Base-by-base conservation (phyloP, 2,329 filamentous ascomycete species). In the Penicillium thymicola region DNA sequence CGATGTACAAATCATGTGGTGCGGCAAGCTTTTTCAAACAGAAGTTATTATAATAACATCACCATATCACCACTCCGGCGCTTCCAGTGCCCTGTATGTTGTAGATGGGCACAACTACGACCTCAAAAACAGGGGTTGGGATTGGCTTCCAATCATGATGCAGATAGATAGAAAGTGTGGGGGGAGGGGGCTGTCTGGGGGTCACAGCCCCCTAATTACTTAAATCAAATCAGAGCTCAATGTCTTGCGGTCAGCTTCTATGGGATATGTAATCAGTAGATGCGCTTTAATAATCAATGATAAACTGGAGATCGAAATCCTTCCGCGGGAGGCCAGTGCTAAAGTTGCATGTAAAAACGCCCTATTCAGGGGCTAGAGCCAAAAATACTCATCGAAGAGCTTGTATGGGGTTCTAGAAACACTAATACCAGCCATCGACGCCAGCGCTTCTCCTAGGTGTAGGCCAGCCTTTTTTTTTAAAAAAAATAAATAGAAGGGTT, bases 281-380 rank as follows among this genome's bases (percentile, higher is more conserved):
- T 4, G 18, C 25, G 7, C 6, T 6, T 14, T 45, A 14, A 45
- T 34, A 32, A 45, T 41, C 48, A 36, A 44, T 30, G 8, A 30
- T 6, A 30, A 34, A 18, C 36, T 45, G 13, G 13, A 18, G 11
- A 37, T 14, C 3, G 18, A 41, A 25, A 54, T 42, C 28, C 34
- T 32, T 40, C 25, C 42, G 32, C 13, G 38, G 13, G 13, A 18
- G 32, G 43, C 13, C 43, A 18, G 52, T 27, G 52, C 13, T 13
- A 14, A 36, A 18, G 25, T 21, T 40, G 25, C 7, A 37, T 34
- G 32, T 21, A 28, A 28, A 28, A 28, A 37, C 11, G 23, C 36
- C 11, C 28, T n/a, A 32, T 49, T 54, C 52, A 54, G 52, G 52
- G 52, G 52, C 28, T 16, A 13, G 44, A 18, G 30, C 45, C 44